phyloP scores from a whole-genome alignment of 2,329 filamentous ascomycete species.

The Fragosphaeria purpurea region DNA sequence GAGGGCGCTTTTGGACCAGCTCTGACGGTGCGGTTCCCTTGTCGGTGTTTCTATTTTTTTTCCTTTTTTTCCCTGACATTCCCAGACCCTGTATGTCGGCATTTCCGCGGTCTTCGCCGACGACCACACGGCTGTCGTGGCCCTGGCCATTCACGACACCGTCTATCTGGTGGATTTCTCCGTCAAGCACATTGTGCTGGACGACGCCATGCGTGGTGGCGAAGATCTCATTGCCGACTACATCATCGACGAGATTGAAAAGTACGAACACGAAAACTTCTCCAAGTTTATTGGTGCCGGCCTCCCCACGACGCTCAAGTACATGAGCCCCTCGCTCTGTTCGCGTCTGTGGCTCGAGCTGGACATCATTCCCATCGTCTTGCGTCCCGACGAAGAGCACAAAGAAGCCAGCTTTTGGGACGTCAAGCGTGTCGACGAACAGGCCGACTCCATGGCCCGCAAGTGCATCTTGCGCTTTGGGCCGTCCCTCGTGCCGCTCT shows the following conservation, averaged over 20 bases:
- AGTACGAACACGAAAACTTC: slow-evolving; percentile 54
- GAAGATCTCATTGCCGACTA: slow-evolving; percentile 47
- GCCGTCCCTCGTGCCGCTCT: slow-evolving; percentile 57
- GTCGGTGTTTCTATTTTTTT: not conserved
- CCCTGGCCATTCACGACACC: slow-evolving; percentile 62
- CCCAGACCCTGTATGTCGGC: slow-evolving; percentile 50
- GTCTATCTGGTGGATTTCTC: slow-evolving; percentile 67
- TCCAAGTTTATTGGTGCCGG: slow-evolving; percentile 69
- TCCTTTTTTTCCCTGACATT: not conserved
- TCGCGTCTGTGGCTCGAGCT: slow-evolving; percentile 66
- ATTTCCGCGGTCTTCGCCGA: slow-evolving; percentile 46
- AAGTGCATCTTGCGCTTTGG: slow-evolving; percentile 72
- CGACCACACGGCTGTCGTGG: slow-evolving; percentile 45
- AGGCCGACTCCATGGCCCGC: slow-evolving; percentile 70
- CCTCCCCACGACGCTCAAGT: slow-evolving; percentile 49
- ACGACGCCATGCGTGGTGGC: slow-evolving; percentile 27
- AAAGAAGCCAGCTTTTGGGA: slow-evolving; percentile 38
- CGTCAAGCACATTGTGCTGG: slow-evolving; percentile 45
- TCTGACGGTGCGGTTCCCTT: slow-evolving; percentile 29
- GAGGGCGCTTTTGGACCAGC: slow-evolving; percentile 34
- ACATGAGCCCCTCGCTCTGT: slow-evolving; percentile 54
- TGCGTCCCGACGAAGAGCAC: slow-evolving; percentile 38
- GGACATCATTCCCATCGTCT: slow-evolving; percentile 63
- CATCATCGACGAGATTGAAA: slow-evolving; percentile 44
- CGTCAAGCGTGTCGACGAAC: slow-evolving; percentile 59